A percentile compares a stretch with the other conserved stretches of the same genome.
phyloP scores from a whole-genome alignment of 768 basidiomycete species.

The Butyriboletus loyo region DNA sequence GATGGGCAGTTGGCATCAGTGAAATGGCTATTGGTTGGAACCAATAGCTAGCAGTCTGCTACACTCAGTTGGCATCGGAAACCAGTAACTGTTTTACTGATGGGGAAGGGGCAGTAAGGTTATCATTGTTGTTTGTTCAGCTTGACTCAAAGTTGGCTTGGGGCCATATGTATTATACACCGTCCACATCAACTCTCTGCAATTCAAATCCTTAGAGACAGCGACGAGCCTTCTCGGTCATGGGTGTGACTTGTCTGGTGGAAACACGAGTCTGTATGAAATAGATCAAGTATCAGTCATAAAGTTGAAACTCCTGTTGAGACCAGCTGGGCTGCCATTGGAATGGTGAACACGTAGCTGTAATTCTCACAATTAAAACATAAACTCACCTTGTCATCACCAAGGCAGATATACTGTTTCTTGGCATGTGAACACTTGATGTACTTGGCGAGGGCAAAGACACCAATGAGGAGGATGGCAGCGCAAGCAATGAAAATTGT shows the following conservation, averaged over 20 bases:
- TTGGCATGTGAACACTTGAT: conserved; percentile 32
- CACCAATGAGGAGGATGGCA: conserved; percentile 35
- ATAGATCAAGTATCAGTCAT: conserved; percentile 1
- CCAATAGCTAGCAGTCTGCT: too few species aligned
- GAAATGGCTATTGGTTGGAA: too few species aligned
- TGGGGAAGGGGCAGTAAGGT: too few species aligned
- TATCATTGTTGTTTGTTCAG: too few species aligned
- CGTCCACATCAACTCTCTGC: background rate
- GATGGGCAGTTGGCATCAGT: too few species aligned
- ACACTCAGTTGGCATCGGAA: too few species aligned
- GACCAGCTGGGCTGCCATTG: conserved; percentile 5
- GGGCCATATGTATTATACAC: conserved; percentile 5
- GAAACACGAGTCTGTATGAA: conserved; percentile 16
- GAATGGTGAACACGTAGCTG: conserved; percentile 11
- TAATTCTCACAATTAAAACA: background rate
- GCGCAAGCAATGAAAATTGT: conserved; percentile 34
- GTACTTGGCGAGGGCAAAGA: conserved; percentile 33
- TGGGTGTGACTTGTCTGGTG: conserved; percentile 17
- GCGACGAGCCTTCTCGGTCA: conserved; percentile 28
- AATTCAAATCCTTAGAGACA: conserved; percentile 16
- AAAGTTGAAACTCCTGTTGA: background rate
- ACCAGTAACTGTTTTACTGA: too few species aligned
- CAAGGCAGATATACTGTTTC: conserved; percentile 34
- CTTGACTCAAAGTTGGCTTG: too few species aligned
- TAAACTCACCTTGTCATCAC: conserved; percentile 35